A percentile compares a stretch with the other conserved stretches of the same genome.
phyloP scores from a whole-genome alignment of 1,139 yeast genomes.

The Fermentozyma sake region DNA sequence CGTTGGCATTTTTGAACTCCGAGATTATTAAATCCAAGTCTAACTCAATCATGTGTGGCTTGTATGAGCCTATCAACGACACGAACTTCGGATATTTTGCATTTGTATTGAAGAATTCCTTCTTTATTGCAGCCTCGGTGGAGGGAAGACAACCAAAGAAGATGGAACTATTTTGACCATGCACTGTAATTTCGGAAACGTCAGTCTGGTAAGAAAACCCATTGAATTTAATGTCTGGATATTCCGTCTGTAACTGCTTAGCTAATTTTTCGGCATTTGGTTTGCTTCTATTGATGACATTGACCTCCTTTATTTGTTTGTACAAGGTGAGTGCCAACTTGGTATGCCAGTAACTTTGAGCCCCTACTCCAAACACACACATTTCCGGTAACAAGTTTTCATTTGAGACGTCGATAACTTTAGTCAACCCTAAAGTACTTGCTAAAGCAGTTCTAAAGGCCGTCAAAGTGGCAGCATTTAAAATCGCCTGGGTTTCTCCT shows the following conservation, averaged over 20 bases:
- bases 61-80: conserved; percentile 63
- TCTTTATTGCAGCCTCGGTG: conserved; percentile 41
- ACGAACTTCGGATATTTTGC: conserved; percentile 36
- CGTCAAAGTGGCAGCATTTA: conserved; percentile 58
- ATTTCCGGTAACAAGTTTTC: conserved; percentile 19
- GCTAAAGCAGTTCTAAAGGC: conserved; percentile 69
- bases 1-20: conserved; percentile 17
- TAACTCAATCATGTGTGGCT: conserved; percentile 65
- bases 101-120: conserved; percentile 27
- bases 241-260: conserved; percentile 19
- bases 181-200: conserved; percentile 12
- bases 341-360: conserved; percentile 65
- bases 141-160: conserved; percentile 61
- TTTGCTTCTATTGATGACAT: conserved; percentile 44
- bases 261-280: conserved; percentile 35
- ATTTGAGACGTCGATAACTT: conserved; percentile 21
- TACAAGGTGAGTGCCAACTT: conserved; percentile 42
- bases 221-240: conserved; percentile 17
- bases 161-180: conserved; percentile 30
- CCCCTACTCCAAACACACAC: conserved; percentile 60
- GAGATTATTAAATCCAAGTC: conserved; percentile 40
- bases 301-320: conserved; percentile 32
- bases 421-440: conserved; percentile 44
- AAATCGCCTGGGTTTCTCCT: conserved; percentile 49
- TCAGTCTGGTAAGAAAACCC: conserved; percentile 17